Evolutionary conservation across 352 stramenopile genomes (phyloP).

Genomic region (Phytopythium mirpurense): DNA sequence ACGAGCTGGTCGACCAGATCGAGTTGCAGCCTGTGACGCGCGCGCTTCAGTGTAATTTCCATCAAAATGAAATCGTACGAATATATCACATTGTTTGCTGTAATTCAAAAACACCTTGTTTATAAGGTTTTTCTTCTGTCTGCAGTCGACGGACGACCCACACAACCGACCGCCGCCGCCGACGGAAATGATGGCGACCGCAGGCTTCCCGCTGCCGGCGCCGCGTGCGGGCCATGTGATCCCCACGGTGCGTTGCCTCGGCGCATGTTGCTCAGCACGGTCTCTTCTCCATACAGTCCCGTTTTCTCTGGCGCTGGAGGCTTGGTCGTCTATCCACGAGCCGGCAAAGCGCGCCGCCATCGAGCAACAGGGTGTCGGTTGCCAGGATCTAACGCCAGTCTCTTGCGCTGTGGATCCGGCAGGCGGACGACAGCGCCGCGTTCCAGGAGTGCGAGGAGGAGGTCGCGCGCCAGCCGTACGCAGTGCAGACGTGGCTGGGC

Average conservation of each 20-base stretch:
- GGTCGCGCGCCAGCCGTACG: constrained; percentile 76
- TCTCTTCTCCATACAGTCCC: neutral
- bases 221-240: neutral
- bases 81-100: neutral
- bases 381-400: neutral
- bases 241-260: neutral
- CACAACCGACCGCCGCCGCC: neutral
- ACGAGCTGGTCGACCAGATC: neutral
- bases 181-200: constrained; percentile 16
- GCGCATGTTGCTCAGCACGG: neutral
- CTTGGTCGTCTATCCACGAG: neutral
- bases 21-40: neutral
- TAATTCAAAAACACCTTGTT: neutral
- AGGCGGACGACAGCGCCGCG: constrained; percentile 13
- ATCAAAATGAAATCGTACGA: neutral
- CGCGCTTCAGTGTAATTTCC: neutral
- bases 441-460: constrained; percentile 81
- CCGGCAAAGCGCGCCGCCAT: neutral
- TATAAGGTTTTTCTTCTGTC: neutral
- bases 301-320: neutral
- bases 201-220: neutral
- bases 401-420: neutral
- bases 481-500: constrained; percentile 73
- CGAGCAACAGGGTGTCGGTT: too few relatives aligned
- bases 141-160: neutral